Evolutionary conservation across 2,329 filamentous ascomycete species (phyloP).

Genomic region (Epichloe amarillans): DNA sequence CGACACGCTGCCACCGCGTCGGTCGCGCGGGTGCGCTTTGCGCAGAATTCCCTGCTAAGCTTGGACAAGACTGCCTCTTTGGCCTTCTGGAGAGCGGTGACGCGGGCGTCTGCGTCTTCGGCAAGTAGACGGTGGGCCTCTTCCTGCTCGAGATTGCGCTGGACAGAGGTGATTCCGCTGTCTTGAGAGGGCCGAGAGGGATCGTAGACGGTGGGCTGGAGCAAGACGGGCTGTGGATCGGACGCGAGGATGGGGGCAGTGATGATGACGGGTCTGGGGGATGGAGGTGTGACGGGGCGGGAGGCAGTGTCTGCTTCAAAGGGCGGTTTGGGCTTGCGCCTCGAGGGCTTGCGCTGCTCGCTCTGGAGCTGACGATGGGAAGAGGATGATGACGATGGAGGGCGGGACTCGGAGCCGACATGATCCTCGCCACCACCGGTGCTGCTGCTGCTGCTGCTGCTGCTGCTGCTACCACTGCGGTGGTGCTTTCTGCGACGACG

Average conservation of each 20-base stretch:
- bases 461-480: constrained; percentile 13
- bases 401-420: constrained; percentile 9
- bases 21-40: constrained; percentile 18
- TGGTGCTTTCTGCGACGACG: constrained; percentile 25
- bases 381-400: constrained; percentile 1
- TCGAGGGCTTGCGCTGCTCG: constrained; percentile 11
- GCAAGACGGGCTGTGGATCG: constrained; percentile 37
- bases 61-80: constrained; percentile 48
- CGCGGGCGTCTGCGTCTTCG: constrained; percentile 41
- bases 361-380: constrained; percentile 9
- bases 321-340: constrained; percentile 12
- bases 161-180: constrained; percentile 40
- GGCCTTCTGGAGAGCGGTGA: constrained; percentile 41
- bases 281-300: constrained; percentile 16
- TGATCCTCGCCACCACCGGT: constrained; percentile 13
- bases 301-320: constrained; percentile 13
- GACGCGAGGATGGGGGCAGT: constrained; percentile 35
- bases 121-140: constrained; percentile 41
- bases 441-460: constrained; percentile 13
- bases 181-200: constrained; percentile 22
- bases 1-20: constrained; percentile 23
- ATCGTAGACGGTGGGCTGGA: constrained; percentile 45
- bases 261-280: constrained; percentile 31
- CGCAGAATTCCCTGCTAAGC: constrained; percentile 38
- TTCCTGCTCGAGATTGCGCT: constrained; percentile 44